A percentile compares a stretch with the other conserved stretches of the same genome.
Evolutionary conservation across 306 rosid species (phyloP).

Genomic region (Pyrus bretschneideri): DNA sequence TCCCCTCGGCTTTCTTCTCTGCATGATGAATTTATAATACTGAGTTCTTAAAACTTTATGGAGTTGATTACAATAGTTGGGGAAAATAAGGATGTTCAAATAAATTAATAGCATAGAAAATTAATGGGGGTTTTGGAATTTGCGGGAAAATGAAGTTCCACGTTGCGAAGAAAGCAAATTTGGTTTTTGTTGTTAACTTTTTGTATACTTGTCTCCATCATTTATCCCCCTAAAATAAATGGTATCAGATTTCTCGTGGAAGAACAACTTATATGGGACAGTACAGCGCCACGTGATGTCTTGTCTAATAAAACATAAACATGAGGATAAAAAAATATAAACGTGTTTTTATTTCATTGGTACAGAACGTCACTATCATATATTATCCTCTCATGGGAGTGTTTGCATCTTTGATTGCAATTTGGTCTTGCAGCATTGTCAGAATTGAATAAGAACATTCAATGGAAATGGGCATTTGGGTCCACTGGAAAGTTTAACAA

Average conservation of each 20-base stretch:
- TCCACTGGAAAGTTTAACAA: not conserved
- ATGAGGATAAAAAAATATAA: no score
- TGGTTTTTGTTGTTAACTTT: not conserved
- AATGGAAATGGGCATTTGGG: conserved; percentile 7
- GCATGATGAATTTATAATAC: conserved; percentile 2
- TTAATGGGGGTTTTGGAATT: not conserved
- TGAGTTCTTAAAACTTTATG: not conserved
- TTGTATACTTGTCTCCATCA: conserved; percentile 5
- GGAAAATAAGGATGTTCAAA: not conserved
- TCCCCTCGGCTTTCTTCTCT: conserved; percentile 22
- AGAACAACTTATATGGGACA: no score
- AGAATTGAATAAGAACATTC: conserved; percentile 24
- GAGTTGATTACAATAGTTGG: conserved; percentile 1
- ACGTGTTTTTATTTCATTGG: no score
- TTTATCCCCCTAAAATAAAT: not conserved
- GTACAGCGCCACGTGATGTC: accelerated
- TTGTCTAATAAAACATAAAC: no score
- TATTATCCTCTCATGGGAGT: not conserved
- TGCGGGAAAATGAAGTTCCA: conserved; percentile 50
- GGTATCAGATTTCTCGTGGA: not conserved
- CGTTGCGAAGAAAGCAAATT: conserved; percentile 14
- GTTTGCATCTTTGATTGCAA: conserved; percentile 9
- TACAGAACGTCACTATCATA: not conserved
- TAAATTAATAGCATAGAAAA: not conserved
- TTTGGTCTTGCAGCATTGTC: conserved; percentile 3